phyloP scores from a whole-genome alignment of 352 stramenopile species.

The Saprolegnia parasitica region DNA sequence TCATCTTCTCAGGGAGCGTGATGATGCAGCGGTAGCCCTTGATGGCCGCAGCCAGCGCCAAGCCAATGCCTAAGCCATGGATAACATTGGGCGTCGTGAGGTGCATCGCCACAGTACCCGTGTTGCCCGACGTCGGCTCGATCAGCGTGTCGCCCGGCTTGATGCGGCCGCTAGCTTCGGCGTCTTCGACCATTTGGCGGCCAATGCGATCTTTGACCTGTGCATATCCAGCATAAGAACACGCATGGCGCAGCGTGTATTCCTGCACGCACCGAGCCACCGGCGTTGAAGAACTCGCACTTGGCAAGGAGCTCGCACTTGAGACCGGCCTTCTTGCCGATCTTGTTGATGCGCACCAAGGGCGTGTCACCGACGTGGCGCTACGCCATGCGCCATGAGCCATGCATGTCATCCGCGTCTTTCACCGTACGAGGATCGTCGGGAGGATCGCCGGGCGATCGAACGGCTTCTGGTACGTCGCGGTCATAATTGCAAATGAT shows the following conservation, averaged over 20 bases:
- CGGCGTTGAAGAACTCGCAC: constrained; percentile 96
- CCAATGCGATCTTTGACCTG: constrained; percentile 88
- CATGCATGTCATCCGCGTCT: no score
- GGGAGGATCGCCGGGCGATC: constrained; percentile 24
- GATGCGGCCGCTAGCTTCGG: constrained; percentile 87
- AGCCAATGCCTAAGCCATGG: constrained; percentile 73
- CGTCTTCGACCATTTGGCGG: constrained; percentile 89
- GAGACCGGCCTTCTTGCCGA: constrained; percentile 71
- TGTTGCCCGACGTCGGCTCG: constrained; percentile 98
- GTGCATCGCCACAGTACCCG: constrained; percentile 45
- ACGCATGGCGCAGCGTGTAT: no score
- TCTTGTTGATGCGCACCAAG: constrained; percentile 90
- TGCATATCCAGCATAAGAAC: neutral
- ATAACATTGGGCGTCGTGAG: neutral
- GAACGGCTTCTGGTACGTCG: constrained; percentile 20
- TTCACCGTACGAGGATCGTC: constrained; percentile 24
- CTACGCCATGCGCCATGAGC: constrained; percentile 1
- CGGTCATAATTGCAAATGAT: constrained; percentile 2
- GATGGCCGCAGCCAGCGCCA: constrained; percentile 94
- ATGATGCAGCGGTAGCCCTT: constrained; percentile 95
- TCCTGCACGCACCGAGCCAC: constrained; percentile 64
- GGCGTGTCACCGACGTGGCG: constrained; percentile 87
- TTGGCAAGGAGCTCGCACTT: constrained; percentile 92
- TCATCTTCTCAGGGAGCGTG: constrained; percentile 93
- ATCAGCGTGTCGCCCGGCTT: constrained; percentile 93